Base-by-base conservation (phyloP, 2,329 filamentous ascomycete genomes). In the Fusarium torreyae region DNA sequence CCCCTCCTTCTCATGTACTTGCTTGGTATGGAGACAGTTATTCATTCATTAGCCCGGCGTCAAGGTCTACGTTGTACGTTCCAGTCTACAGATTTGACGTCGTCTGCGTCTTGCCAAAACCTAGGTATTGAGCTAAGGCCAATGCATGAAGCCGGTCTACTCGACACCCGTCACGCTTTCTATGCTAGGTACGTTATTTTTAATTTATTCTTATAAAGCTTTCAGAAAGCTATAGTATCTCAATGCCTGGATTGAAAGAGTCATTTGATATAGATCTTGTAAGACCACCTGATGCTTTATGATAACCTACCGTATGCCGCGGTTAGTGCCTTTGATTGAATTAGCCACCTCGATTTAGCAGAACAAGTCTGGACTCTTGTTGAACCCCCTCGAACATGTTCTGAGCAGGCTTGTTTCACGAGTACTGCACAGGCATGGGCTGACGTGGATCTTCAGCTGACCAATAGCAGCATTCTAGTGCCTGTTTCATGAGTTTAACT, bases 361-460 rank as follows among this genome's bases (percentile, higher is more conserved):
- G 28, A 31, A 11, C 9, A 5, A 31, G 28, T 31, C 28, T 5
- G 28, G 10, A 31, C 10, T 31, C 28, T 31, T 31, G 28, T 31
- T 31, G 5, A 11, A 31, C 28, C 28, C 10, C 26, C 28, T 13
- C 10, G 10, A 31, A 31, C 10, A 28, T 24, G 33, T 34, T 45
- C 40, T 28, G 42, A 46, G 39, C 40, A 45, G 20, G 22, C 38
- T 48, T 59, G 69, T 73, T 73, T 73, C 69, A 73, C 60, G 48
- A 60, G 56, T 65, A 56, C 63, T 69, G 52, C 68, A 70, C 61
- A 59, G 56, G 56, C 53, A 68, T 61, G 57, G 31, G 46, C 48
- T 54, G 28, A 63, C 50, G 51, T 57, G 46, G 58, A 53, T 63
- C 50, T 45, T 42, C 13, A 13, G 18, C 20, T 28, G 46, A 33